Conservation (phyloP, 225 moss, liverwort and hornwort species). For the Climacium dendroides region DNA sequence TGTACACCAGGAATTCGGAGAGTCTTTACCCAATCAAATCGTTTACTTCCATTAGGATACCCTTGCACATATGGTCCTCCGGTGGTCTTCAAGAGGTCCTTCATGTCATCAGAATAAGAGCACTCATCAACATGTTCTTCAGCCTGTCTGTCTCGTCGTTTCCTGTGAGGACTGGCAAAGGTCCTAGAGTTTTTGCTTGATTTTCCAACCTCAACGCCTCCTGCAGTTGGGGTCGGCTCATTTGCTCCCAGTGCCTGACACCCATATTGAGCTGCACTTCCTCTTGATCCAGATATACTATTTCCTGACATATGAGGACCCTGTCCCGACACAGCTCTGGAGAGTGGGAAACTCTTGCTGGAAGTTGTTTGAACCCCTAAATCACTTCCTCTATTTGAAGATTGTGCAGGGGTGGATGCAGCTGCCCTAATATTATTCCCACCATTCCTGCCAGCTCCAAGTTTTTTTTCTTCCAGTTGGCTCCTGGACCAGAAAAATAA, state of each 20-base stretch:
- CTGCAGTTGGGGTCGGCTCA: background rate
- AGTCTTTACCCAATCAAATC: conserved; percentile 73
- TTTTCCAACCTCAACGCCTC: background rate
- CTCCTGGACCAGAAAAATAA: background rate
- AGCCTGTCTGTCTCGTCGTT: background rate
- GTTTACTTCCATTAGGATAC: conserved; percentile 44
- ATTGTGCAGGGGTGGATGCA: background rate
- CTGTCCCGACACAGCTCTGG: background rate
- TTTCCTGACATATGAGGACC: background rate
- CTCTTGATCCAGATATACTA: background rate
- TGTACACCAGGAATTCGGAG: conserved; percentile 25
- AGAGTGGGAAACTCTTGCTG: background rate
- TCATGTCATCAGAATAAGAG: conserved; percentile 14
- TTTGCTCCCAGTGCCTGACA: background rate
- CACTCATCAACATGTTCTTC: background rate
- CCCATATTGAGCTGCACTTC: background rate
- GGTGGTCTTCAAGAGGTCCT: background rate
- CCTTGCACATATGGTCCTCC: conserved; percentile 8
- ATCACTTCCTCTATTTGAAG: conserved; percentile 3
- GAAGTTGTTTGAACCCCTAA: background rate
- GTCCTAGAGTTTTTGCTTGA: background rate
- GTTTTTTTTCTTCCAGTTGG: background rate
- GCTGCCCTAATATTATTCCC: background rate
- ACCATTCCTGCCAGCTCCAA: background rate
- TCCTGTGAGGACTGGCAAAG: background rate